phyloP scores from a whole-genome alignment of 768 basidiomycete genomes.

The Lactarius tabidus region DNA sequence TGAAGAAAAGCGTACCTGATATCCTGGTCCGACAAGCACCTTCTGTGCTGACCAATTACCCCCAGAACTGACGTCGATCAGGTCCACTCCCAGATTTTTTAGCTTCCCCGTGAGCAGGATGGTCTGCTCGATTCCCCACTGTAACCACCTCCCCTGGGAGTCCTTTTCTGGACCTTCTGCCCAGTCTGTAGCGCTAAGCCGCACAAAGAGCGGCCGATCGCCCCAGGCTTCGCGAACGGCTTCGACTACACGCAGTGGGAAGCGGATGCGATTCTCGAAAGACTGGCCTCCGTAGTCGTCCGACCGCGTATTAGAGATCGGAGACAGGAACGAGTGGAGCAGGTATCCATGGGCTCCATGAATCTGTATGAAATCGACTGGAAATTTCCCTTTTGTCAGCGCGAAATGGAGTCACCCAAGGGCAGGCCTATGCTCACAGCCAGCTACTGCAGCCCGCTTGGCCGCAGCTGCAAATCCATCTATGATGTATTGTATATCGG shows the following conservation, averaged over 20 bases:
- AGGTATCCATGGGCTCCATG: conserved; percentile 73
- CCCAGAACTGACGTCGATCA: conserved; percentile 61
- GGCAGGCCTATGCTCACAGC: conserved; percentile 45
- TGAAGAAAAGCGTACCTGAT: conserved; percentile 45
- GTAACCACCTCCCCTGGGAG: conserved; percentile 51
- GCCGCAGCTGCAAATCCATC: conserved; percentile 56
- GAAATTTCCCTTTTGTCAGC: neutral
- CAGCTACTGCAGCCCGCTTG: conserved; percentile 52
- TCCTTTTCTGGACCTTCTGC: conserved; percentile 49
- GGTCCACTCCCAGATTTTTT: conserved; percentile 60
- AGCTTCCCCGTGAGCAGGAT: conserved; percentile 53
- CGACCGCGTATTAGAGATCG: conserved; percentile 65
- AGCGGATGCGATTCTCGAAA: conserved; percentile 69
- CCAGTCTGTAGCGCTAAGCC: conserved; percentile 54
- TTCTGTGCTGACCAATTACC: conserved; percentile 46
- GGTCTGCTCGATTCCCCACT: conserved; percentile 80
- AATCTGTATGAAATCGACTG: conserved; percentile 69
- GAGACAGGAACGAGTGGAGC: conserved; percentile 63
- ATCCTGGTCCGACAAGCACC: conserved; percentile 52
- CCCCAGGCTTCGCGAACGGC: conserved; percentile 53
- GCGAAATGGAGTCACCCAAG: conserved; percentile 17
- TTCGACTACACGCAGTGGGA: conserved; percentile 54
- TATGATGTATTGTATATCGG: conserved; percentile 53
- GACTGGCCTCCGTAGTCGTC: conserved; percentile 67
- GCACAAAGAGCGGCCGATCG: conserved; percentile 66